Evolutionary conservation across 169 alveolate genomes (phyloP).

Genomic region (Cystoisospora suis): DNA sequence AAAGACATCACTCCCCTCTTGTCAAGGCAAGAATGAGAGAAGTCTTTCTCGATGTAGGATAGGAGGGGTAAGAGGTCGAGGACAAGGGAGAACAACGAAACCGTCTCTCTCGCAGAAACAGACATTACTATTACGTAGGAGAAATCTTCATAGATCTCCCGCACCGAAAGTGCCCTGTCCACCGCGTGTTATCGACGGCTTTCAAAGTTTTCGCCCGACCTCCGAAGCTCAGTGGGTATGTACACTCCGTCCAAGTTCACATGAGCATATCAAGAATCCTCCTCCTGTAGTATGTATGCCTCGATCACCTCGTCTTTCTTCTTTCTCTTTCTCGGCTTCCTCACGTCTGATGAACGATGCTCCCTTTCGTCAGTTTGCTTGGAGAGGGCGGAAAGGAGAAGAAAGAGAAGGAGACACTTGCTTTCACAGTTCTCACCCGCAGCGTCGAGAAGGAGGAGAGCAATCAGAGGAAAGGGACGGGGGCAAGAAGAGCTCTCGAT

Average conservation of each 20-base stretch:
- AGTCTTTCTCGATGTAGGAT: background rate
- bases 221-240: slow-evolving; percentile 17
- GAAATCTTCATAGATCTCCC: background rate
- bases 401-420: no score
- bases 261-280: background rate
- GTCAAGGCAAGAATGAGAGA: background rate
- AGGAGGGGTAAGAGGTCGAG: background rate
- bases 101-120: background rate
- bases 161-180: background rate
- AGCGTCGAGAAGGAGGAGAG: no score
- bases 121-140: background rate
- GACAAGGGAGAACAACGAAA: background rate
- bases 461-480: no score
- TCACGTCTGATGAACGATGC: no score
- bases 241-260: slow-evolving; percentile 9
- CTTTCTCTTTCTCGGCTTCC: no score
- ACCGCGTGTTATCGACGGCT: slow-evolving; percentile 2
- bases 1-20: no score
- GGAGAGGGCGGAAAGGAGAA: no score
- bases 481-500: no score
- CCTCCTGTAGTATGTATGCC: background rate
- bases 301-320: background rate
- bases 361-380: no score
- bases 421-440: no score
- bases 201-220: slow-evolving; percentile 7